Evolutionary conservation across 768 basidiomycete genomes (phyloP).

Genomic region (Glaciozyma antarctica): DNA sequence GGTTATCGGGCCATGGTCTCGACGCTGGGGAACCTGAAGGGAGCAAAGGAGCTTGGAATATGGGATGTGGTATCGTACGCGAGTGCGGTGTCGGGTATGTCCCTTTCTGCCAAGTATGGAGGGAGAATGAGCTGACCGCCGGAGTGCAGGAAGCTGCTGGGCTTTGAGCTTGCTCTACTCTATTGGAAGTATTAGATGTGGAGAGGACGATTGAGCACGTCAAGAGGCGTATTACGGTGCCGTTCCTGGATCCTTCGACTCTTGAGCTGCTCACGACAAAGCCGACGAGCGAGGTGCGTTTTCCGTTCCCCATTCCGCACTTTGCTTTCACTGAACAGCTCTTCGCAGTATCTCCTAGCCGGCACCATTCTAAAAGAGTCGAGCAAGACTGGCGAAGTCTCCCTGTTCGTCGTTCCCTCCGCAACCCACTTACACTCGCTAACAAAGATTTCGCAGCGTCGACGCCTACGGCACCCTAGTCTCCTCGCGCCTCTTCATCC

Average conservation of each 20-base stretch:
- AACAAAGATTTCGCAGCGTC: constrained; percentile 1
- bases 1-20: constrained; percentile 38
- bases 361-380: constrained; percentile 36
- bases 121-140: constrained; percentile 2
- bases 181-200: constrained; percentile 30
- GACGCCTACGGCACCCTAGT: constrained; percentile 36
- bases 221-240: constrained; percentile 32
- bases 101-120: constrained; percentile 10
- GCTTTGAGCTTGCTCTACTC: constrained; percentile 26
- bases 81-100: constrained; percentile 34
- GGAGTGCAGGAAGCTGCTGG: background rate
- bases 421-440: background rate
- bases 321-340: no score
- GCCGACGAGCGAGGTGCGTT: constrained; percentile 32
- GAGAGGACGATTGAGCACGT: constrained; percentile 32
- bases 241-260: constrained; percentile 36
- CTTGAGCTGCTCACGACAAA: constrained; percentile 34
- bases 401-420: constrained; percentile 28
- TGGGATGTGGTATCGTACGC: constrained; percentile 37
- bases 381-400: constrained; percentile 30
- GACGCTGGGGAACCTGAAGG: constrained; percentile 35
- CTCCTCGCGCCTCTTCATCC: constrained; percentile 36
- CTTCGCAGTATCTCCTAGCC: constrained; percentile 30
- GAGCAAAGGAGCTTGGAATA: constrained; percentile 33
- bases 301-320: background rate